These are phyloP conservation scores for Diplodia corticola DNA, from an alignment of 2,329 filamentous ascomycete genomes.

Conservation along the genomic window DNA sequence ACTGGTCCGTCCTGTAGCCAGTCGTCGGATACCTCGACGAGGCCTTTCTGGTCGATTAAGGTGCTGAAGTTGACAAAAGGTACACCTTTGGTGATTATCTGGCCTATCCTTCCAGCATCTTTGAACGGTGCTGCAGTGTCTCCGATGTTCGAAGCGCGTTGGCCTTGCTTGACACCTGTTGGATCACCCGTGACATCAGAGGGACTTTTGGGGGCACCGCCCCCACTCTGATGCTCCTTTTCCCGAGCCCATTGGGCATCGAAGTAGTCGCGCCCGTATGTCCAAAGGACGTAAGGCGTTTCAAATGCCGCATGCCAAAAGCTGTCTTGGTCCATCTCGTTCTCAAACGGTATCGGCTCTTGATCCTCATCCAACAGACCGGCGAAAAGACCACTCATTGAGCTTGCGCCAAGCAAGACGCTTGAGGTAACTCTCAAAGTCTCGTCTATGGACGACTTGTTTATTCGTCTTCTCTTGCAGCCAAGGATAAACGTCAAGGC, in stretches of 20 bases:
- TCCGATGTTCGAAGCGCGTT: too few relatives aligned
- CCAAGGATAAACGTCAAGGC: not conserved
- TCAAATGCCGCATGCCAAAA: not conserved
- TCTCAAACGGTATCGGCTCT: not conserved
- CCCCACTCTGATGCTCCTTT: too few relatives aligned
- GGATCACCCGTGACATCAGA: too few relatives aligned
- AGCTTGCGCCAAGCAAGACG: not conserved
- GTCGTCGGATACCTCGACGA: not conserved
- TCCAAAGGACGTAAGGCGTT: not conserved
- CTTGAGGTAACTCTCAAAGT: rapidly evolving
- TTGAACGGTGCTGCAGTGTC: not conserved
- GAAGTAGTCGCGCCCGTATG: not conserved
- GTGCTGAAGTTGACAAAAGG: not conserved
- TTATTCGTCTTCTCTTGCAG: not conserved
- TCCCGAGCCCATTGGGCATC: not conserved
- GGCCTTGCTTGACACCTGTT: too few relatives aligned
- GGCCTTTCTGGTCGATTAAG: not conserved
- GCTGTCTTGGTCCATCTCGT: not conserved
- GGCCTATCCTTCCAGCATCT: not conserved
- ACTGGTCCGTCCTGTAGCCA: not conserved
- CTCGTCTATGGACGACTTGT: not conserved
- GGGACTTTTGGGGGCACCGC: too few relatives aligned
- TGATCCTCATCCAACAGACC: rapidly evolving
- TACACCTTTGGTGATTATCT: not conserved
- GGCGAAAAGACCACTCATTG: not conserved